phyloP scores from a whole-genome alignment of 176 grass and related monocot genomes.

The Ananas comosus region DNA sequence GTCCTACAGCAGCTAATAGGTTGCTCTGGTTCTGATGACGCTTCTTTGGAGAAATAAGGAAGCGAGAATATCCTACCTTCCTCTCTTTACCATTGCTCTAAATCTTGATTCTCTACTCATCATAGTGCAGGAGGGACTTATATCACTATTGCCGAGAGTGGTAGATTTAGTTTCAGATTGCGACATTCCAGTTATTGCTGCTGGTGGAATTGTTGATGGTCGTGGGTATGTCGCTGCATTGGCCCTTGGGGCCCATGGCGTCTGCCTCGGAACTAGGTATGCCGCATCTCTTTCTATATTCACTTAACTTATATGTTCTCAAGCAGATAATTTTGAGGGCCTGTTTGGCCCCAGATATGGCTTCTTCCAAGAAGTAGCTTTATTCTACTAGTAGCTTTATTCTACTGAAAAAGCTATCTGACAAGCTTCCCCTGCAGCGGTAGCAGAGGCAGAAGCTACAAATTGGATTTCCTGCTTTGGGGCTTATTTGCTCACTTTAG shows the following conservation, averaged over 20 bases:
- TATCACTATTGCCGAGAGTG: slow-evolving; percentile 63
- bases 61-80: not conserved
- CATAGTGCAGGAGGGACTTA: slow-evolving; percentile 54
- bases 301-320: not conserved
- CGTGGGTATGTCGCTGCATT: slow-evolving; percentile 78
- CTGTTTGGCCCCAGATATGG: too few species aligned
- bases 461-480: too few species aligned
- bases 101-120: slow-evolving; percentile 20
- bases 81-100: not conserved
- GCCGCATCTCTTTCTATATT: not conserved
- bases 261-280: slow-evolving; percentile 90
- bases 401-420: too few species aligned
- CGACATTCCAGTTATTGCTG: slow-evolving; percentile 45
- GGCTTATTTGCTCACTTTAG: too few species aligned
- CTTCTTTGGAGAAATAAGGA: not conserved
- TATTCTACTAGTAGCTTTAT: too few species aligned
- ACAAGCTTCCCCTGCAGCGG: too few species aligned
- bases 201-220: slow-evolving; percentile 80
- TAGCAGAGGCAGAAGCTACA: too few species aligned
- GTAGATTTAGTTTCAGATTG: slow-evolving; percentile 61
- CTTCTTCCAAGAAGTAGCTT: too few species aligned
- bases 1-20: too few species aligned
- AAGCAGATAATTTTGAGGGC: too few species aligned
- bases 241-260: slow-evolving; percentile 63
- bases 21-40: too few species aligned